Evolutionary conservation across 2,329 filamentous ascomycete species (phyloP), one percentile per base, ranked within the genome.

Genomic region (Exophiala sp.): DNA sequence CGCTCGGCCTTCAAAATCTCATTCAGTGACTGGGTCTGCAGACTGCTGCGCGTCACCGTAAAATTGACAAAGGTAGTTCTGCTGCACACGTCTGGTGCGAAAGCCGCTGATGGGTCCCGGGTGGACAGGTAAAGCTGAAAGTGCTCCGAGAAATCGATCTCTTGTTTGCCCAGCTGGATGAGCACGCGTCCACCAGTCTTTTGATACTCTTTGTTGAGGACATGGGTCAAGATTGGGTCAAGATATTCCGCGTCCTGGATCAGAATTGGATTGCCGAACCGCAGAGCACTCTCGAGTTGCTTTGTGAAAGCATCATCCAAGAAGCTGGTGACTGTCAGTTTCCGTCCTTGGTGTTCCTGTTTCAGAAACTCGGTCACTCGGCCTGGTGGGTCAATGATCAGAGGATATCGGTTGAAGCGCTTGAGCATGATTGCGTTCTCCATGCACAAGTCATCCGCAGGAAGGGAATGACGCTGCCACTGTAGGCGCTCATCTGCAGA

Each of bases 21-120:
- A 64, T 96, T 96, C 63, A 99, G 83, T 1, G 94, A 96, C 72
- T 99, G 94, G 1, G 94, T 97, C 75, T 96, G 94, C 67, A 99
- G 80, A 78, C 92, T 97, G 81, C 94, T 96, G 75, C 97, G 92
- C 3, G 94, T 99, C 59, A 99, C 92, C 1, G 95, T 97, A 65
- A 99, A 99, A 75, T 99, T 99, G 80, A 99, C 94, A 73, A 99
- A 96, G 0, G 95, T 99, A 5, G 94, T 97, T 66, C 95, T 84
- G 78, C 91, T 96, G 83, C 95, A 99, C 60, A 99, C 90, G 68
- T 99, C 94, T 0, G 94, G 95, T 6, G 94, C 85, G 70, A 99
- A 99, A 6, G 87, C 89, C 21, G 94, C 92, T 39, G 95, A 99
- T 1, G 95, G 95, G 75, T 99, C 94, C 65, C 92, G 82, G 1